Base-by-base conservation (phyloP, 192 early-diverging fungal species). In the Backusella macrospora region DNA sequence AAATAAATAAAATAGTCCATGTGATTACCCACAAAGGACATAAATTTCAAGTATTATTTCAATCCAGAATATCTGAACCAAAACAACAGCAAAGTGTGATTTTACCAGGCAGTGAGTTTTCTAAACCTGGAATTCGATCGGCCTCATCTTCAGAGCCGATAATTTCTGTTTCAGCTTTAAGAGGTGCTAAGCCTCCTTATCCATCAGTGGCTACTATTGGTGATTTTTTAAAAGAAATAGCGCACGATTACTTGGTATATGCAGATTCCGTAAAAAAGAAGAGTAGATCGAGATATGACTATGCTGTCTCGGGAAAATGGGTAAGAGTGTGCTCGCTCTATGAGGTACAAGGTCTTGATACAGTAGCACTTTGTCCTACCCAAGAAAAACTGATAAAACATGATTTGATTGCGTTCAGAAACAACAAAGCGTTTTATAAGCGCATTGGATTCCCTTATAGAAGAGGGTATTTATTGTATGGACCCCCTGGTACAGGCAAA, bases 381-480 rank as follows among this genome's bases (percentile, higher is more conserved):
- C 75, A 87, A 45, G 88, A 90, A 76, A 62, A 70, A 23, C 72
- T 87, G 5, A 43, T 90, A 7, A 66, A 66, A 39, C 66, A 76
- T 18, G 89, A 90, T 69, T 70, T 90, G 12, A 72, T 80, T 40
- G 81, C 85, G 0, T 90, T 90, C 72, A 59, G 73, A 47, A 75
- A 77, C 38, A 85, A 88, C 73, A 79, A 84, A 70, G 78, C 81
- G 1, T 90, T 90, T 70, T 90, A 90, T 77, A 72, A 72, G 42
- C 76, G 87, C 4, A 87, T 90, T 66, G 89, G 89, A 8, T 82
- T 90, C 14, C 87, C 89, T 18, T 90, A 89, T 81, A 77, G 86
- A 29, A 81, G 86, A 37, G 89, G 89, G 14, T 83, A 81, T 38
- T 46, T 83, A 42, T 45, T 84, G 0, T 65, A 73, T 73, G 82